Conservation (phyloP, 441 rosid species). For the Hura crepitans region DNA sequence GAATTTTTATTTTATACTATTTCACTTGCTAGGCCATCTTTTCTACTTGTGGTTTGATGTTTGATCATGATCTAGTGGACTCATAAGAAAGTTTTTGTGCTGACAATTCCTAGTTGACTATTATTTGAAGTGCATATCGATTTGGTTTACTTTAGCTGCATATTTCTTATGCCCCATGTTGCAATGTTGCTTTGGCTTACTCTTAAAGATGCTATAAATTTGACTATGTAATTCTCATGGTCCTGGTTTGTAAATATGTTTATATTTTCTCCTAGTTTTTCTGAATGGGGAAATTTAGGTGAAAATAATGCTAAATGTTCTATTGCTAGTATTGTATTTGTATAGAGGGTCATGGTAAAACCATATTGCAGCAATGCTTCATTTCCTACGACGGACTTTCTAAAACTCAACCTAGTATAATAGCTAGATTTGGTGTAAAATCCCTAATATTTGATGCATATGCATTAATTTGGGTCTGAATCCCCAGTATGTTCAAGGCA, state of each 20-base stretch:
- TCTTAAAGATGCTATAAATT: not conserved
- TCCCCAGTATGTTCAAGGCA: not conserved
- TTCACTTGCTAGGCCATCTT: not conserved
- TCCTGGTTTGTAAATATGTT: not conserved
- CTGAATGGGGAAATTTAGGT: not conserved
- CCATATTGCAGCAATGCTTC: not conserved
- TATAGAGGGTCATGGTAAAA: not conserved
- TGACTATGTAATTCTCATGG: not conserved
- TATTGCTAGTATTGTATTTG: conserved; percentile 4
- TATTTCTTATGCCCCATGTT: not conserved
- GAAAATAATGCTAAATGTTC: not conserved
- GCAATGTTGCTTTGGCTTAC: too few relatives aligned
- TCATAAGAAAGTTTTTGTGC: not conserved
- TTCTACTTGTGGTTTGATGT: not conserved
- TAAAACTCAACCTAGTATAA: not conserved
- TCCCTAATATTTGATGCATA: not conserved
- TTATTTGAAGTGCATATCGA: not conserved
- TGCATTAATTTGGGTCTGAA: not conserved
- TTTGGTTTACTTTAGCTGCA: not conserved
- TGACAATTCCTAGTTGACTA: not conserved
- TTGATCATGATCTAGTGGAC: not conserved
- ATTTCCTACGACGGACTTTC: conserved; percentile 5
- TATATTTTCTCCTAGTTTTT: not conserved
- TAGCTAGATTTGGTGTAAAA: not conserved
- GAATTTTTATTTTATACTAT: not conserved